phyloP scores from a whole-genome alignment of 306 rosid genomes.

The Glycyrrhiza uralensis region DNA sequence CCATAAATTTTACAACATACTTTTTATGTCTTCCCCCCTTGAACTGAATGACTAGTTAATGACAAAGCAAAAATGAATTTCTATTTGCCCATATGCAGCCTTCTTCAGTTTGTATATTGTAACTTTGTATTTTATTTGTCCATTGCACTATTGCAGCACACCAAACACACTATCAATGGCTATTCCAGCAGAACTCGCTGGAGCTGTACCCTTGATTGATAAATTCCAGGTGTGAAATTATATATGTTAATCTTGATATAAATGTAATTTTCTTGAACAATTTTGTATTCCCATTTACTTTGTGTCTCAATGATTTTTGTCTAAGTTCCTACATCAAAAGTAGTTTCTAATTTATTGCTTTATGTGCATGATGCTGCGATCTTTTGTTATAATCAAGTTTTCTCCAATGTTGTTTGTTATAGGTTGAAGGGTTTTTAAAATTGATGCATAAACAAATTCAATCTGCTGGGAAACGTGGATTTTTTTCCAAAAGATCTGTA shows the following conservation, averaged over 20 bases:
- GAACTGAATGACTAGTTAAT: not conserved
- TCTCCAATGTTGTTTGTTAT: conserved; percentile 7
- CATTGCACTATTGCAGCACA: conserved; percentile 64
- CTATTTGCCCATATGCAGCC: not conserved
- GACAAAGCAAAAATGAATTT: not conserved
- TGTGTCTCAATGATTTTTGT: conserved; percentile 11
- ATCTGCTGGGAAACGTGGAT: conserved; percentile 86
- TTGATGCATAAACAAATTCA: conserved; percentile 90
- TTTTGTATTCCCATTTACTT: not conserved
- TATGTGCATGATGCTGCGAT: not conserved
- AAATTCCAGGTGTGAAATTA: conserved; percentile 69
- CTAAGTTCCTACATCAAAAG: not conserved
- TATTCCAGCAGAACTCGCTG: conserved; percentile 75
- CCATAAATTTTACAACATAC: not conserved
- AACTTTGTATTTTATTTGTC: not conserved
- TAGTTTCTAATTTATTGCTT: conserved; percentile 9
- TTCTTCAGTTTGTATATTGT: not conserved
- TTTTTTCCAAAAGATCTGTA: conserved; percentile 71
- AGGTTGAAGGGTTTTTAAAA: conserved; percentile 84
- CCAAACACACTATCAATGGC: conserved; percentile 65
- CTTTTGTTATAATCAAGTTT: not conserved
- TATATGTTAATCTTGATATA: not conserved
- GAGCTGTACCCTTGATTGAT: conserved; percentile 73
- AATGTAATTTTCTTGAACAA: not conserved
- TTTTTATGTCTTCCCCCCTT: not conserved